Evolutionary conservation across 2,329 filamentous ascomycete genomes (phyloP).

Genomic region (Mollisia scopiformis): DNA sequence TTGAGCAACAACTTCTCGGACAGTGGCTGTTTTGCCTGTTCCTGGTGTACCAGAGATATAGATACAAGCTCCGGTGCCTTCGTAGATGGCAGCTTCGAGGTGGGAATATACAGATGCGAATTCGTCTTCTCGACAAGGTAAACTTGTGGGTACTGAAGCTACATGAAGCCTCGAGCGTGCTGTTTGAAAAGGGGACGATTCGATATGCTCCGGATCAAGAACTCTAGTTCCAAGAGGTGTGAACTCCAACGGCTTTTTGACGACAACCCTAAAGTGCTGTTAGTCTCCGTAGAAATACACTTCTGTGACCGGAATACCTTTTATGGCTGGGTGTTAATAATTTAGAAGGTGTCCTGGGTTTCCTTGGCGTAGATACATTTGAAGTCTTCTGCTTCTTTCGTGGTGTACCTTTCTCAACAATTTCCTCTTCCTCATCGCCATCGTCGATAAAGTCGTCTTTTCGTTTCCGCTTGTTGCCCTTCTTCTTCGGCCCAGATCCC

Average conservation of each 20-base stretch:
- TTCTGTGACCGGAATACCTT: constrained; percentile 40
- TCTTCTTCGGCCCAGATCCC: constrained; percentile 61
- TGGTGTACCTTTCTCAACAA: constrained; percentile 46
- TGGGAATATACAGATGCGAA: constrained; percentile 93
- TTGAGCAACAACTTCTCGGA: constrained; percentile 89
- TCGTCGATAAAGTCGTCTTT: constrained; percentile 38
- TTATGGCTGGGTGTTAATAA: constrained; percentile 66
- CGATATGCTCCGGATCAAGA: constrained; percentile 73
- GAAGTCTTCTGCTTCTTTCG: constrained; percentile 58
- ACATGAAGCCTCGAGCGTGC: constrained; percentile 90
- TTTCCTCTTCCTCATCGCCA: constrained; percentile 29
- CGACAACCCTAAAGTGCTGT: constrained; percentile 52
- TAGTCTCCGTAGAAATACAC: not conserved
- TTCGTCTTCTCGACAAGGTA: constrained; percentile 91
- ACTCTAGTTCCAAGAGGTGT: constrained; percentile 90
- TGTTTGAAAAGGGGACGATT: constrained; percentile 87
- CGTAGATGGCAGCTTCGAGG: constrained; percentile 90
- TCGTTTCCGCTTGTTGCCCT: constrained; percentile 28
- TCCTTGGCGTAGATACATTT: constrained; percentile 37
- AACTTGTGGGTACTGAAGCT: constrained; percentile 83
- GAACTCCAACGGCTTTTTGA: constrained; percentile 92
- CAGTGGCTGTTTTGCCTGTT: constrained; percentile 96
- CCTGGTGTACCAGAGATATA: constrained; percentile 99
- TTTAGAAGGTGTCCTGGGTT: constrained; percentile 43
- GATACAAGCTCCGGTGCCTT: constrained; percentile 93